Evolutionary conservation across 2,329 filamentous ascomycete species (phyloP).

Genomic region (Cercospora sojina): DNA sequence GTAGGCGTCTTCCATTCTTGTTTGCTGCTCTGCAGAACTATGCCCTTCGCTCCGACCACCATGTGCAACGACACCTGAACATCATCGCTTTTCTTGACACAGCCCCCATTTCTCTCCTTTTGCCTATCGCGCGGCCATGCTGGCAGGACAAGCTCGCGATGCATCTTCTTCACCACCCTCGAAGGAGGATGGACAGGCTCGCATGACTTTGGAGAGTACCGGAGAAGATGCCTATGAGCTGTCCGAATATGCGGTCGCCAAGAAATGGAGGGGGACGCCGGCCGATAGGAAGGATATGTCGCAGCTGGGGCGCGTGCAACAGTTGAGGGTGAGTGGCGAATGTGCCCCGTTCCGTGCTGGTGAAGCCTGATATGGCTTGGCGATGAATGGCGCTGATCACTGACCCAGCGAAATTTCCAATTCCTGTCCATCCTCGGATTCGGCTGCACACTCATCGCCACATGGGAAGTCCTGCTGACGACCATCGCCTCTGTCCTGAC

Average conservation of each 20-base stretch:
- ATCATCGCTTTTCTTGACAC: background rate
- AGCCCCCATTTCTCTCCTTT: background rate
- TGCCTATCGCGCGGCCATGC: background rate
- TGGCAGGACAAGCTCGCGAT: background rate
- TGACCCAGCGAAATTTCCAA: constrained; percentile 7
- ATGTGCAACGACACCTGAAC: background rate
- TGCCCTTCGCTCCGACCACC: background rate
- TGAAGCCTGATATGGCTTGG: background rate
- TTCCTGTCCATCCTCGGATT: constrained; percentile 18
- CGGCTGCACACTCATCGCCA: constrained; percentile 14
- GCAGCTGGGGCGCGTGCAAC: constrained; percentile 28
- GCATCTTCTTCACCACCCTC: background rate
- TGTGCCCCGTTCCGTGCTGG: background rate
- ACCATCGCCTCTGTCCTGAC: constrained; percentile 11
- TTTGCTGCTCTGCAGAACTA: background rate
- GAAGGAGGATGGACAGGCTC: background rate
- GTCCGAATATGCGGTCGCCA: constrained; percentile 22
- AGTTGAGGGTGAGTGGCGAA: constrained; percentile 10
- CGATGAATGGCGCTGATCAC: background rate
- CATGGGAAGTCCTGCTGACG: constrained; percentile 14
- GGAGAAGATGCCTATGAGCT: constrained; percentile 23
- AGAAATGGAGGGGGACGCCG: constrained; percentile 28
- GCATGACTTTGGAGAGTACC: background rate
- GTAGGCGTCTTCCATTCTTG: background rate
- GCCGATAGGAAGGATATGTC: constrained; percentile 29